Evolutionary conservation across 2,329 filamentous ascomycete species (phyloP).

Genomic region (Aspergillus luchuensis): DNA sequence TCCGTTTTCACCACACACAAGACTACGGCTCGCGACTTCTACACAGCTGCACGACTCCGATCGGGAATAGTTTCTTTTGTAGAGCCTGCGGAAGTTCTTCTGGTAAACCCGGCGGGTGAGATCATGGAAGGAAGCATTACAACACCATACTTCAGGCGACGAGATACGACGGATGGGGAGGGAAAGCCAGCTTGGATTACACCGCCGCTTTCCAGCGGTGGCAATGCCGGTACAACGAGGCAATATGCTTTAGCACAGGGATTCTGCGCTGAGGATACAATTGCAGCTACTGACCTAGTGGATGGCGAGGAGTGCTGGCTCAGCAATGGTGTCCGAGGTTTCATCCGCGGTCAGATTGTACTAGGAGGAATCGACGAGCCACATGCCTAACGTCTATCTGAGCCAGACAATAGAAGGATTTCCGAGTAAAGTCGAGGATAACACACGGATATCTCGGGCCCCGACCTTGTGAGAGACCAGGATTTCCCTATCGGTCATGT

Average conservation of each 20-base stretch:
- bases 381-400: background rate
- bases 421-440: background rate
- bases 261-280: constrained; percentile 66
- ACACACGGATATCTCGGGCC: background rate
- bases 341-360: constrained; percentile 52
- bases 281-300: constrained; percentile 62
- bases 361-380: constrained; percentile 2
- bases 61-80: constrained; percentile 53
- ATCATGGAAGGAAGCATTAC: constrained; percentile 86
- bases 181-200: constrained; percentile 68
- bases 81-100: constrained; percentile 68
- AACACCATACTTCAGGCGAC: constrained; percentile 77
- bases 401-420: background rate
- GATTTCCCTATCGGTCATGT: background rate
- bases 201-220: constrained; percentile 73
- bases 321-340: constrained; percentile 85
- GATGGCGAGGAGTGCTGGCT: constrained; percentile 82
- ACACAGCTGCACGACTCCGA: constrained; percentile 68
- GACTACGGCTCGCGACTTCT: constrained; percentile 73
- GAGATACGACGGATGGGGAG: constrained; percentile 5
- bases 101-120: constrained; percentile 65
- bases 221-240: constrained; percentile 79
- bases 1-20: constrained; percentile 80
- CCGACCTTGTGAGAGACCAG: background rate
- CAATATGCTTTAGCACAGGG: constrained; percentile 75